Evolutionary conservation across 148 eudicot species (phyloP), one percentile per base, ranked within the genome.

Genomic region (Amaranthus hypochondriacus): DNA sequence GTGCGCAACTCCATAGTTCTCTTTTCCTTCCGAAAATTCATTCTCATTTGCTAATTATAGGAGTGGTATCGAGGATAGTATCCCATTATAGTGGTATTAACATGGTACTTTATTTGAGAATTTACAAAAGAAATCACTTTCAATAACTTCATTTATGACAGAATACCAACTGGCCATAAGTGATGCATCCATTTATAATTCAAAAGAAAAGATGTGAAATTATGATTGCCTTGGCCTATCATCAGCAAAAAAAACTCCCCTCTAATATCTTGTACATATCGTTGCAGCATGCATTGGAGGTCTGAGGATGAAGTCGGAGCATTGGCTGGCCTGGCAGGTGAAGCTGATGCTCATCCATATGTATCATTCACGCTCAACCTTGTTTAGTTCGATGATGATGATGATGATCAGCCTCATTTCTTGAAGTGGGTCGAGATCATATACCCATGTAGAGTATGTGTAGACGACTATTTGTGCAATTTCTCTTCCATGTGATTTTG

Each of bases 291-390:
- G 6, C 87, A 68, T 84, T 96, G 97, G 99, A 90, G 90, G 76
- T 56, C 84, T 60, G 96, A 90, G 70, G 91, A 95, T 2, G 97
- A 89, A 54, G 88, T 66, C 60, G 85, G 84, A 75, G 85, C 86
- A 71, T 85, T 89, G 89, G 92, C 83, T 15, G 86, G 92, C 58
- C 78, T 95, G 57, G 97, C 84, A 58, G 96, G 91, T 66, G 97
- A 95, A 75, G 83, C 88, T 18, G 97, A 95, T 52, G 57, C 92
- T 0, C 87, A 96, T 79, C 93, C 99, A 46, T 90, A 90, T 43
- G 97, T 95, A 83, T 92, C 91, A 75, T 88, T 95, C 92, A 92
- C 96, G 46, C 84, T 95, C 69, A 92, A 92, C 81, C 96, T 90
- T 58, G 44, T 84, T 56, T 84, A 83, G 78, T 72, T 67, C 68